Evolutionary conservation across 1,284 basidiomycete species (phyloP), one percentile per base, ranked within the genome.

Genomic region (Sporisorium iseilematis-ciliati): DNA sequence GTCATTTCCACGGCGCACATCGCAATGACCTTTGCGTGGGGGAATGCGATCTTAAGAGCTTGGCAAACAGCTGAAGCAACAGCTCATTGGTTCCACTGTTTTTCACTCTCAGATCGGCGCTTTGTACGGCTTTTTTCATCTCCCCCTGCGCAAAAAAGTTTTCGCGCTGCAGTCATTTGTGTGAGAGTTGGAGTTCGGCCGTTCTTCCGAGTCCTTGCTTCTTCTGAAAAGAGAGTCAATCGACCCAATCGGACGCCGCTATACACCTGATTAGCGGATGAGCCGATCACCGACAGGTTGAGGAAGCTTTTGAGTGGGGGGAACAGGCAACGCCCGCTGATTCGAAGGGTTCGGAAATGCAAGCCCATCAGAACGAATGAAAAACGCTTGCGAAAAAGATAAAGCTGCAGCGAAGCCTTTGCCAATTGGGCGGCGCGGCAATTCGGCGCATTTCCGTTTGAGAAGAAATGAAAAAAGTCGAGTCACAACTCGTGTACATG

Each of bases 161-260:
- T 38, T 21, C n/a, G n/a, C 33, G 18, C 48, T 33, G n/a, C n/a
- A n/a, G n/a, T n/a, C n/a, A n/a, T 21, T 20, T 8, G 42, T 43
- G 3, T 12, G 40, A 41, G 40, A 11, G 7, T 25, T 45, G 45
- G 45, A 59, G 57, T 59, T 60, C 51, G 58, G 16, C 58, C 51
- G 58, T 25, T 23, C 29, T 38, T 45, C 33, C 58, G 58, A 60
- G 21, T 2, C 41, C 16, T 25, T 40, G 29, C 18, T 4, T 26
- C 29, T 14, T 46, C n/a, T 4, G 16, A 4, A 6, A 3, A 35
- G 8, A 14, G 14, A 8, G 26, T 35, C 40, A 43, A n/a, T n/a
- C n/a, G 54, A 56, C 42, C 45, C 54, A 56, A 48, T 48, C 46
- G 46, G 46, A 48, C 26, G 4, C 5, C 18, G n/a, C 10, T 33